Percentiles rank a stretch among this genome's conserved stretches.
Evolutionary conservation across 164 flowering plant species (phyloP).

Genomic region (Chloranthus sessilifolius): DNA sequence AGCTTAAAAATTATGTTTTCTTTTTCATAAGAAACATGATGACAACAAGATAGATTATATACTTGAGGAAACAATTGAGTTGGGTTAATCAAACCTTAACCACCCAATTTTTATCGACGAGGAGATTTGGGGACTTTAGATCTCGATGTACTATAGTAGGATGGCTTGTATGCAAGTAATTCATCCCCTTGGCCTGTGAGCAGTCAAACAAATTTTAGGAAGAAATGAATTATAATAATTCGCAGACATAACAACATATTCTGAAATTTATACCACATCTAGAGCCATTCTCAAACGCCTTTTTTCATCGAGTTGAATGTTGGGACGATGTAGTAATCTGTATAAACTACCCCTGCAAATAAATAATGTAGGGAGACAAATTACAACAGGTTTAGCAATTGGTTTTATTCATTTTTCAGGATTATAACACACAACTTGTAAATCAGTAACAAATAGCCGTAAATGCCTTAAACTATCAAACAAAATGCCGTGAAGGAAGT

Average conservation of each 20-base stretch:
- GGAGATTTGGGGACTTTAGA: slow-evolving; percentile 94
- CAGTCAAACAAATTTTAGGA: slow-evolving; percentile 5
- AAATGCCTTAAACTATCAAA: too few species aligned
- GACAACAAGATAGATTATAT: too few species aligned
- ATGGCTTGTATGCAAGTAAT: slow-evolving; percentile 93
- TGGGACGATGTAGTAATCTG: slow-evolving; percentile 80
- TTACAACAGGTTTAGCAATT: neutral
- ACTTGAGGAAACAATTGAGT: too few species aligned
- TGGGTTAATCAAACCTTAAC: slow-evolving; percentile 79
- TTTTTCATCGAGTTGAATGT: slow-evolving; percentile 69
- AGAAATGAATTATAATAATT: neutral
- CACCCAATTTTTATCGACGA: slow-evolving; percentile 96
- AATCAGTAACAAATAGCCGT: neutral
- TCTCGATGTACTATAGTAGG: slow-evolving; percentile 98
- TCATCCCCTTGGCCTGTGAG: slow-evolving; percentile 98
- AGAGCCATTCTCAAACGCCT: slow-evolving; percentile 91
- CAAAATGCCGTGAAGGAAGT: too few species aligned
- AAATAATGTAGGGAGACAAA: slow-evolving; percentile 11
- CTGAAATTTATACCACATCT: slow-evolving; percentile 67
- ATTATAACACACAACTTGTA: neutral
- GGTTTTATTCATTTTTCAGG: neutral
- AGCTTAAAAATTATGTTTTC: too few species aligned
- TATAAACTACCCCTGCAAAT: slow-evolving; percentile 85
- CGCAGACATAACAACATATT: neutral
- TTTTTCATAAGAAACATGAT: too few species aligned